A percentile compares a stretch with the other conserved stretches of the same genome.
Conservation (phyloP, 139 green algal genomes). For the Volvox reticuliferus region DNA sequence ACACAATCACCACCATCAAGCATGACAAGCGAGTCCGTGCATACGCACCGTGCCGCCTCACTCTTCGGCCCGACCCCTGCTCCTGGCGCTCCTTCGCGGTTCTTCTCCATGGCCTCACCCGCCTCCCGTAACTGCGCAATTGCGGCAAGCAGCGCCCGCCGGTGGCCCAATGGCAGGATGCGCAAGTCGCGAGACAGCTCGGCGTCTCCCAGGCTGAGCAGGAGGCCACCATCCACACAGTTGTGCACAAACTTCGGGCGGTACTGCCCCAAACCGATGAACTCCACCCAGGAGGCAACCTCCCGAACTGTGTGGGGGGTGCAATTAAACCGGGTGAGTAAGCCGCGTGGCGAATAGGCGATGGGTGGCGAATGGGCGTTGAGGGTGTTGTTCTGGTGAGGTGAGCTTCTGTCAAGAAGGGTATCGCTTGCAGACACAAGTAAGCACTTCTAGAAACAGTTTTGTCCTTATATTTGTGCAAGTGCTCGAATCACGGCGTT, state of each 20-base stretch:
- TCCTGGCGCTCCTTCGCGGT: neutral
- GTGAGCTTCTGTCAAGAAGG: no score
- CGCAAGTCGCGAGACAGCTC: conserved; percentile 44
- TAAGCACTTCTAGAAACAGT: no score
- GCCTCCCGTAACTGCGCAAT: conserved; percentile 29
- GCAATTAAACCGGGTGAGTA: no score
- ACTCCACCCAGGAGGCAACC: conserved; percentile 79
- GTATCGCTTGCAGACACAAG: no score
- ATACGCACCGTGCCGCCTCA: conserved; percentile 17
- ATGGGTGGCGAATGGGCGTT: no score
- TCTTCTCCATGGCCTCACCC: conserved; percentile 18
- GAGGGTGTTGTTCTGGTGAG: no score
- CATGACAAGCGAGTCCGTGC: no score
- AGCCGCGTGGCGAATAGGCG: no score
- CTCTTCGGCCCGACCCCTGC: neutral
- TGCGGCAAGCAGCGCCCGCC: conserved; percentile 36
- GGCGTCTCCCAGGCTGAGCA: conserved; percentile 65
- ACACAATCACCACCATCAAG: no score
- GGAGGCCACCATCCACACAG: conserved; percentile 66
- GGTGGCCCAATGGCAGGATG: conserved; percentile 52
- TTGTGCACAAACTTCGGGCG: conserved; percentile 79
- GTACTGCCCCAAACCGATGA: conserved; percentile 80
- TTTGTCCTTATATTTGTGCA: no score
- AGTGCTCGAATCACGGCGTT: no score
- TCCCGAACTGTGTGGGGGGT: conserved; percentile 58